Evolutionary conservation across 2,329 filamentous ascomycete genomes (phyloP), one percentile per base, ranked within the genome.

Genomic region (Peltaster fructicola): DNA sequence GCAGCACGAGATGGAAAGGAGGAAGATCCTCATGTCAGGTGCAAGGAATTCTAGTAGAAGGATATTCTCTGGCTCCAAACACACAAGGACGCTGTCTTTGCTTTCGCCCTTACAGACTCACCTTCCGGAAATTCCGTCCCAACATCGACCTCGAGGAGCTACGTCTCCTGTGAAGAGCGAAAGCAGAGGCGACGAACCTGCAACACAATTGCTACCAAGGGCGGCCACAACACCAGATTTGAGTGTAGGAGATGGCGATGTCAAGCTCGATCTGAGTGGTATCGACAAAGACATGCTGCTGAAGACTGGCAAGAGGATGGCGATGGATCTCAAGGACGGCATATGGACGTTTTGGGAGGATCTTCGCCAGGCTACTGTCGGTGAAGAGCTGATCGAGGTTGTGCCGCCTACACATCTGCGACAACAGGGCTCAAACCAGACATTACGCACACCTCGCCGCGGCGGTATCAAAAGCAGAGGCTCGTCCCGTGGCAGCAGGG

Each of bases 331-430:
- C 50, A 80, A 74, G 47, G 70, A 88, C 25, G 85, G 88, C 2
- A 56, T 98, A 23, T 84, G 78, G 70, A 92, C 80, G 2, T 98
- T 98, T 51, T 71, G 92, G 31, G 88, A 95, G 48, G 88, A 98
- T 45, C 70, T 98, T 23, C 68, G 84, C 37, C 88, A 95, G 52
- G 90, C 85, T 8, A 92, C 88, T 0, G 82, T 98, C 5, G 88
- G 88, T 13, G 88, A 98, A 27, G 88, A 98, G 54, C 79, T 73
- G 9, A 68, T 81, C 34, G 70, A 61, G 31, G 73, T 69, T 20
- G 54, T 54, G 16, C 49, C 52, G 32, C 44, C 51, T 8, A 21
- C 20, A 5, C 27, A 31, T n/a, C 30, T 30, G 7, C 34, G 37
- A 6, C 29, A 34, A 20, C 35, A 43, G 30, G 35, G 30, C 19